Evolutionary conservation across 1,284 basidiomycete species (phyloP).

Genomic region (Cryptococcus maquisensis): DNA sequence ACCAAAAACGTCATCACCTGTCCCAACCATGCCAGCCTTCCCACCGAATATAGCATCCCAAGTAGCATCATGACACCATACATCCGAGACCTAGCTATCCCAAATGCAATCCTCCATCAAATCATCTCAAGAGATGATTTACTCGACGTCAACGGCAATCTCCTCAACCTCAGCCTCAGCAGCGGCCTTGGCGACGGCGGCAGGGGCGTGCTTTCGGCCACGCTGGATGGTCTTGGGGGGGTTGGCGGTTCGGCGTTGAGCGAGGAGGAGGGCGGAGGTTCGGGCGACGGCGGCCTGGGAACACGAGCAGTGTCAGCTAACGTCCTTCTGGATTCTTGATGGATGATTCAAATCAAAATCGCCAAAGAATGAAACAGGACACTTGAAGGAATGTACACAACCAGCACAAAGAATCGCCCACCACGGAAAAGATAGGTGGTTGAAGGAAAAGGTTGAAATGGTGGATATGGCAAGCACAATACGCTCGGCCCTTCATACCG

Average conservation of each 20-base stretch:
- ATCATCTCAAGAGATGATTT: conserved; percentile 12
- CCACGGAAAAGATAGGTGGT: conserved; percentile 14
- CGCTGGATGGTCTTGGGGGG: conserved; percentile 58
- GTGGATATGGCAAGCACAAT: conserved; percentile 37
- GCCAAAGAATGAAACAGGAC: conserved; percentile 1
- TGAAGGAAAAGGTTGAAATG: conserved; percentile 18
- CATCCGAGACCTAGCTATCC: not conserved
- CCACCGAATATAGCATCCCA: not conserved
- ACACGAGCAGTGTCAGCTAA: conserved; percentile 8
- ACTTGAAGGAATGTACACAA: conserved; percentile 9
- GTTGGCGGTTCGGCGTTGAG: conserved; percentile 68
- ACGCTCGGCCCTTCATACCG: conserved; percentile 43
- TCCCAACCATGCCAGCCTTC: not conserved
- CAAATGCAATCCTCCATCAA: not conserved
- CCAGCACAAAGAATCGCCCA: conserved; percentile 21
- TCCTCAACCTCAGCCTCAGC: conserved; percentile 11
- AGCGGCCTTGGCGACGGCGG: conserved; percentile 55
- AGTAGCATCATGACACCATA: not conserved
- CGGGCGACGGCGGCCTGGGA: conserved; percentile 72
- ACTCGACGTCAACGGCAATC: conserved; percentile 47
- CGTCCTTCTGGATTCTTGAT: not conserved
- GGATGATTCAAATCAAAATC: not conserved
- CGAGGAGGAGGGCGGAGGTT: conserved; percentile 65
- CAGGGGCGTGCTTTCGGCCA: conserved; percentile 75
- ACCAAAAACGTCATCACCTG: no score